Base-by-base conservation (phyloP, 176 grass and related monocot genomes). In the Raddia guianensis region DNA sequence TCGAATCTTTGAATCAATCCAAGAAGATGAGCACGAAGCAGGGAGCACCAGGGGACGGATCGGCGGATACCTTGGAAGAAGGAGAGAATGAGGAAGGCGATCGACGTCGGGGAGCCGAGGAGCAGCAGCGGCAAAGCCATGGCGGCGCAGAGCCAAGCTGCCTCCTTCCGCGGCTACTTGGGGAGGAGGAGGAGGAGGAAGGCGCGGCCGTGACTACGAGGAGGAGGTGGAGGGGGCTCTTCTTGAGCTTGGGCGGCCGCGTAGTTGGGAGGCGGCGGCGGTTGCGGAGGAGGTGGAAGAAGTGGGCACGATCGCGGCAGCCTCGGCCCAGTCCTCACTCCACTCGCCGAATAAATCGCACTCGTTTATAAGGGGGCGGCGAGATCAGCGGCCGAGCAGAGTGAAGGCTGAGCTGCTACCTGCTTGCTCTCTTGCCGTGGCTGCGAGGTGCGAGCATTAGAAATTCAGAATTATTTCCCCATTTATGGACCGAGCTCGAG, bases 61-160 rank as follows among this genome's bases (percentile, higher is more conserved):
- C 8, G 10, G 3, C 3, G 9, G 47, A 43, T 77, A 89, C 87
- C 87, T 85, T 74, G 83, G 56, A 72, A 91, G 74, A 86, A 71
- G 53, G 82, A 63, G 65, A 85, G 56, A 65, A 87, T 49, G 82
- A 77, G 32, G 56, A 88, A 12, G 37, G 71, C 64, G 16, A 90
- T 74, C 3, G 70, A 77, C 7, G 76, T 42, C 34, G 79, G 84
- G 3, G 77, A 80, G 60, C 27, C 50, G 53, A 88, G 83, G 75
- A 75, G 54, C 27, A 12, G 75, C 75, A 21, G 5, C 60, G 9
- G 44, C 55, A 33, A 61, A 50, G 67, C 69, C 86, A 88, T 80
- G 37, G 15, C n/a, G 15, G 12, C n/a, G 45, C 57, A 34, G 45
- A 81, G 60, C 50, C 9, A 7, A 66, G 51, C 58, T 0, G 35